Conservation (phyloP, 345 rosid genomes). For the Abelmoschus esculentus region DNA sequence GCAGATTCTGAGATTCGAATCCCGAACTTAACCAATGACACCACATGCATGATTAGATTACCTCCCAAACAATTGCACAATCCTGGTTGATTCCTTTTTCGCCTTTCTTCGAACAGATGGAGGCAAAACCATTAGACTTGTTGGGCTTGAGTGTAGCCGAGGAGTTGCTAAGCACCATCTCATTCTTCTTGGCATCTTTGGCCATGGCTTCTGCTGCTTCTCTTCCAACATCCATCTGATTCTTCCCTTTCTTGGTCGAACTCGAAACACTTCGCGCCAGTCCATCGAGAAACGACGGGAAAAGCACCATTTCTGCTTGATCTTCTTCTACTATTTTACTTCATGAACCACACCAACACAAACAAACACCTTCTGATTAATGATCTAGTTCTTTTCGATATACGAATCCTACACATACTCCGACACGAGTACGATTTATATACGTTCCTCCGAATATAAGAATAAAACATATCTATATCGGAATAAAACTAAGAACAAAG, state of each 20-base stretch:
- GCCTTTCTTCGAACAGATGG: slow-evolving; percentile 72
- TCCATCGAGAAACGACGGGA: slow-evolving; percentile 61
- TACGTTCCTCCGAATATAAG: not conserved
- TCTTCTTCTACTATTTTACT: slow-evolving; percentile 17
- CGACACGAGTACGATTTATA: not conserved
- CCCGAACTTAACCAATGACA: not conserved
- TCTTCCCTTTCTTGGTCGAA: slow-evolving; percentile 50
- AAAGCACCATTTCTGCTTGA: slow-evolving; percentile 31
- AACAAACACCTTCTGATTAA: not conserved
- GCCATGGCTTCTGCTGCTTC: slow-evolving; percentile 60
- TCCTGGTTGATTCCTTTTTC: slow-evolving; percentile 83
- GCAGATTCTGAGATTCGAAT: not conserved
- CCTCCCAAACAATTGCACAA: slow-evolving; percentile 79
- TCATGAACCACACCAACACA: not conserved
- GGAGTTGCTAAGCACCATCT: slow-evolving; percentile 39
- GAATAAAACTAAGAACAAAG: not conserved
- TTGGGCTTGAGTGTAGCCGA: slow-evolving; percentile 45
- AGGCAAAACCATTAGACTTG: slow-evolving; percentile 41
- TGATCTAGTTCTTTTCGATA: not conserved
- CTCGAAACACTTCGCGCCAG: slow-evolving; percentile 47
- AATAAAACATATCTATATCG: too few relatives aligned
- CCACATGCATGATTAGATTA: slow-evolving; percentile 12
- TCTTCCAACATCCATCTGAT: slow-evolving; percentile 37
- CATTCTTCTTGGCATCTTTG: slow-evolving; percentile 64
- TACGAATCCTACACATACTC: not conserved